Conservation (phyloP, 163 green algal species). For the Volvox carteri region DNA sequence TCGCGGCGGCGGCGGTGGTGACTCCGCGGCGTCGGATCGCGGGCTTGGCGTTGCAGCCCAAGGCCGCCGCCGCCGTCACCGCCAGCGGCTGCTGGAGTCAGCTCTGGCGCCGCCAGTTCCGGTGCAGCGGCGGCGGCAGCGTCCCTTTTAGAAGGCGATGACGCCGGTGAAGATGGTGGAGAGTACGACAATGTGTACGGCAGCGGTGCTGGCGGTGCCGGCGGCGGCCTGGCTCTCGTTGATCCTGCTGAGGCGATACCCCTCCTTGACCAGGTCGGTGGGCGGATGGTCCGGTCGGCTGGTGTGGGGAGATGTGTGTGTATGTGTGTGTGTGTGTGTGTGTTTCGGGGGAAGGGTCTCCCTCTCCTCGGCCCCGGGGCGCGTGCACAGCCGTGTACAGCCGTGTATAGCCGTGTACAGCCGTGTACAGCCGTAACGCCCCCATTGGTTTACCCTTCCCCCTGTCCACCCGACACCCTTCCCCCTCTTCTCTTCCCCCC, state of each 20-base stretch:
- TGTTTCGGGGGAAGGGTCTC: too few species aligned
- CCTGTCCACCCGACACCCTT: too few species aligned
- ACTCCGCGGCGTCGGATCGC: not conserved
- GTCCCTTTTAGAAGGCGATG: not conserved
- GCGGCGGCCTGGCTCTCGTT: not conserved
- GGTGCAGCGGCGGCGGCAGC: not conserved
- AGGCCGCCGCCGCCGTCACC: not conserved
- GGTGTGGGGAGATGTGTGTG: too few species aligned
- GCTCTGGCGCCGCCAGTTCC: not conserved
- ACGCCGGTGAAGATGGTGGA: not conserved
- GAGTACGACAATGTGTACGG: not conserved
- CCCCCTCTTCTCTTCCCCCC: too few species aligned
- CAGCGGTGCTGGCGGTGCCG: not conserved
- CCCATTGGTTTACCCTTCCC: too few species aligned
- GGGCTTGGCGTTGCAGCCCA: not conserved
- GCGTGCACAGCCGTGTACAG: too few species aligned
- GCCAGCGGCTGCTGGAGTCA: not conserved
- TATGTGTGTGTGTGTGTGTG: too few species aligned
- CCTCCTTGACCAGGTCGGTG: constrained; percentile 43
- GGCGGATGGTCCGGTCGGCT: too few species aligned
- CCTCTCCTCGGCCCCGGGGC: not conserved
- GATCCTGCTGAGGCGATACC: constrained; percentile 29
- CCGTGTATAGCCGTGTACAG: too few species aligned
- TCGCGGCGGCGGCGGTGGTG: not conserved
- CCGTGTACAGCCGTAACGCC: too few species aligned